Evolutionary conservation across 2,329 filamentous ascomycete species (phyloP), one percentile per base, ranked within the genome.

Genomic region (Cladosporium sp.): DNA sequence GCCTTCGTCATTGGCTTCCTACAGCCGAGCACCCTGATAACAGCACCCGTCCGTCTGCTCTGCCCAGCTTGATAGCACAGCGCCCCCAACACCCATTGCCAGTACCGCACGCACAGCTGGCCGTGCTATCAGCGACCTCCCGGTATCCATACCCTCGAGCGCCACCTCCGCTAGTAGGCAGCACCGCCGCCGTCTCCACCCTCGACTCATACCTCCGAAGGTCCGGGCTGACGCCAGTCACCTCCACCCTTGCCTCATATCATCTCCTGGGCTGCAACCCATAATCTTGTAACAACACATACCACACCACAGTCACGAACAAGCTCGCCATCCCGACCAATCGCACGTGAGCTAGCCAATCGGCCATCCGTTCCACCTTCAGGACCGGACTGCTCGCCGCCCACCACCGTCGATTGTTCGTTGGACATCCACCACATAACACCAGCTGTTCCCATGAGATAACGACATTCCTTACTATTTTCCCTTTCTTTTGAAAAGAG

Each of bases 391-490:
- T 55, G 51, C 32, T 47, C 37, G 37, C 39, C 36, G 22, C 39
- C 47, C 24, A 48, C 34, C 47, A 39, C 49, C 42, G 20, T 48
- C 56, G 39, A 39, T 37, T 44, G 13, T 40, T 57, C 53, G 62
- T 61, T 64, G 58, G 57, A 63, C 56, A 50, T 56, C 58, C 60
- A 35, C 40, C 51, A 57, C 52, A 56, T 59, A 44, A 36, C 57
- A 50, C 51, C 50, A 53, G 28, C 58, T 64, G 60, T 64, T 64
- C 63, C 48, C 56, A 66, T 77, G 74, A 74, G 58, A 68, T 70
- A 69, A 73, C 65, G 64, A 75, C 74, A 73, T 68, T 75, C 73
- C 71, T 71, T 75, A 44, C 71, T 65, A 59, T 75, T 75, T 74
- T 69, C 67, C 75, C 75, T 44, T 66, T 65, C 66, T 70, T 61